Percentiles rank a stretch among this genome's conserved stretches.
Evolutionary conservation across 2,329 filamentous ascomycete species (phyloP).

Genomic region (Aspergillus sp.): DNA sequence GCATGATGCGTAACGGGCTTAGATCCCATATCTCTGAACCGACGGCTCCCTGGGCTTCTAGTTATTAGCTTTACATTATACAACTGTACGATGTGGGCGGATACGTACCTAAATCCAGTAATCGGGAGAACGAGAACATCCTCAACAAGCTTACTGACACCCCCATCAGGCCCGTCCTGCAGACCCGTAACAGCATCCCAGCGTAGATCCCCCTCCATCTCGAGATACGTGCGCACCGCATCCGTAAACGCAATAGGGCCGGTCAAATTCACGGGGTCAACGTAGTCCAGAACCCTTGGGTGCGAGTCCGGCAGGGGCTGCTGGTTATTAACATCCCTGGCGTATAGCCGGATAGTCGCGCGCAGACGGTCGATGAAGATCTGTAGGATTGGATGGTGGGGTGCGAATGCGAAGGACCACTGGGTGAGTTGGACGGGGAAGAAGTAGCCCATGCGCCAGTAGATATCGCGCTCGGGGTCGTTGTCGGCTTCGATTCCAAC

Average conservation of each 20-base stretch:
- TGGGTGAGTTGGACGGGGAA: constrained; percentile 35
- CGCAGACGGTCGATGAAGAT: constrained; percentile 26
- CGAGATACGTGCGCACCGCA: constrained; percentile 25
- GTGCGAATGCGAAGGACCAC: constrained; percentile 30
- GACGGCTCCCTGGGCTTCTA: constrained; percentile 26
- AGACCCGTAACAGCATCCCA: constrained; percentile 34
- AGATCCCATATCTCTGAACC: constrained; percentile 34
- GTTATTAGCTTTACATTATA: not conserved
- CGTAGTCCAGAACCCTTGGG: constrained; percentile 18
- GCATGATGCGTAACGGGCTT: constrained; percentile 29
- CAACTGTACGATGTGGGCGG: too few relatives aligned
- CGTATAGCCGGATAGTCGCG: constrained; percentile 5
- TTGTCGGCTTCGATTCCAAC: constrained; percentile 36
- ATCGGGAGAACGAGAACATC: constrained; percentile 36
- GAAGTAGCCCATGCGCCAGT: constrained; percentile 38
- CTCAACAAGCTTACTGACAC: constrained; percentile 28
- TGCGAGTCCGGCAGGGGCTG: constrained; percentile 5
- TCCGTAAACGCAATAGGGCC: constrained; percentile 34
- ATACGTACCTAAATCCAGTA: constrained; percentile 33
- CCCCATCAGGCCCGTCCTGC: constrained; percentile 28
- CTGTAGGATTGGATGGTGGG: constrained; percentile 29
- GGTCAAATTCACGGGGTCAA: constrained; percentile 31
- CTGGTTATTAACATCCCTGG: not conserved
- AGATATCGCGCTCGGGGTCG: constrained; percentile 23
- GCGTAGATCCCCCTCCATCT: constrained; percentile 22